Evolutionary conservation across 495 filamentous ascomycete species (phyloP).

Genomic region (Penicillium pancosmium): DNA sequence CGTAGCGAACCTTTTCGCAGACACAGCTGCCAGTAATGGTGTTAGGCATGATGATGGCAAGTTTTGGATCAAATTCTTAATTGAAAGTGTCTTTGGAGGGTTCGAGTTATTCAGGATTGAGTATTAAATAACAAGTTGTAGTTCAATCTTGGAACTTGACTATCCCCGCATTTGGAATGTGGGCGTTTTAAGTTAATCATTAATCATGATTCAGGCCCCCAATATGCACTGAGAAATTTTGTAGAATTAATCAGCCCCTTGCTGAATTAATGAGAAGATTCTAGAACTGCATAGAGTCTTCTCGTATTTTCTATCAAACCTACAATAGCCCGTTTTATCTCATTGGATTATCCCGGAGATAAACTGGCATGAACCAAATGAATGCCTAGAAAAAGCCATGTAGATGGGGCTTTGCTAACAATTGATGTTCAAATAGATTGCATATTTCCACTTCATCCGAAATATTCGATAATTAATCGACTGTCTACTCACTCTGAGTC

Average conservation of each 20-base stretch:
- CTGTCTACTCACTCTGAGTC: not conserved
- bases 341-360: not conserved
- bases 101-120: too few relatives aligned
- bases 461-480: too few relatives aligned
- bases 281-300: not conserved
- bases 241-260: not conserved
- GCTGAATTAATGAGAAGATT: not conserved
- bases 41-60: not conserved
- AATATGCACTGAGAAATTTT: not conserved
- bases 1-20: conserved; percentile 19
- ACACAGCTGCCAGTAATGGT: conserved; percentile 17
- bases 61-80: not conserved
- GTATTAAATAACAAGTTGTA: too few relatives aligned
- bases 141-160: too few relatives aligned
- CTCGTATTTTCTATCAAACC: not conserved
- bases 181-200: not conserved
- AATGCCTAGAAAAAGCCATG: not conserved
- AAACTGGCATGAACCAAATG: not conserved
- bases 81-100: too few relatives aligned
- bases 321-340: not conserved
- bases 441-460: too few relatives aligned
- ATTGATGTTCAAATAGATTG: too few relatives aligned
- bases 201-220: not conserved
- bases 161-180: too few relatives aligned
- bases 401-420: not conserved